Evolutionary conservation across 768 basidiomycete species (phyloP), one percentile per base, ranked within the genome.

Genomic region (Suillus ampliporus): DNA sequence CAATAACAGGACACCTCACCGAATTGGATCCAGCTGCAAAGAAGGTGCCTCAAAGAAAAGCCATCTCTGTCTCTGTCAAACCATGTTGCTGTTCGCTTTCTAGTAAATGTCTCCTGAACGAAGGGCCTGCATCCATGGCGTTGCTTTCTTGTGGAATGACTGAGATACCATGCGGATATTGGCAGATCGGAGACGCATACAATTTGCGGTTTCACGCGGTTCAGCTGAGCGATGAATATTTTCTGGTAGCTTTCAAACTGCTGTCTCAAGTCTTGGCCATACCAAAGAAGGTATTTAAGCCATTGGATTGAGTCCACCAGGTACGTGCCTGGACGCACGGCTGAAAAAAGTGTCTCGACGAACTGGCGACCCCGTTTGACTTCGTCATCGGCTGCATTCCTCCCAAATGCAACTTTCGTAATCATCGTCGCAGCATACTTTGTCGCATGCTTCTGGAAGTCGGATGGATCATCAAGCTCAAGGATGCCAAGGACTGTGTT

Each of bases 11-110:
- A 10, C 46, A n/a, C 54, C 69, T 41, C 50, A 75, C 77, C 5
- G 86, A 86, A 64, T 86, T 85, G 1, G 82, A 79, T 3, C 86
- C 86, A 13, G 86, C 86, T n/a, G 84, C 85, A 64, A 86, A 87
- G 74, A 88, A 80, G 41, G 77, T 76, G 1, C 86, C 87, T 4
- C 83, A 84, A 23, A 88, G 79, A 71, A 86, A 88, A 0, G 85
- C 80, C 7, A 80, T 79, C 63, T 88, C 86, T 48, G 81, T 74
- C 51, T 82, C 76, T 5, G 83, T 78, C 13, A 88, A 77, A 8
- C 78, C 80, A 28, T 84, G 79, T 53, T 83, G 81, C 1, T 69
- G 61, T 62, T 83, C 79, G 7, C 79, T 78, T 63, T 86, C 84
- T 2, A 87, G 68, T 35, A 88, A 79, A 61, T 82, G 83, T 68